Evolutionary conservation across 441 rosid genomes (phyloP).

Genomic region (Erodium moschatum): DNA sequence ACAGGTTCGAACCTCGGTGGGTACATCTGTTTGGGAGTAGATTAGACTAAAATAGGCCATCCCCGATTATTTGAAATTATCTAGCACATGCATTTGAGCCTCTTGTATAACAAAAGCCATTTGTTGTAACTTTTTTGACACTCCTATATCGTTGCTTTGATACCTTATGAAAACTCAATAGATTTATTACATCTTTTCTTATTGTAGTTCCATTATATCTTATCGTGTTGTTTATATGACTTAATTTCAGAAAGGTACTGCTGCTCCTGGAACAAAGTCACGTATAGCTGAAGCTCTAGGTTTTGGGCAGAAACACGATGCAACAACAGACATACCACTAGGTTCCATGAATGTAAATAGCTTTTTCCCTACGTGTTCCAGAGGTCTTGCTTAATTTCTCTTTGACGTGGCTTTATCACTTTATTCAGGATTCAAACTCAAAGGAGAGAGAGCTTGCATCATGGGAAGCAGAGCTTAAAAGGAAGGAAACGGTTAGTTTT

Average conservation of each 20-base stretch:
- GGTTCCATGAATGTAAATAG: conserved; percentile 57
- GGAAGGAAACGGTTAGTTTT: conserved; percentile 61
- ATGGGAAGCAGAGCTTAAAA: conserved; percentile 83
- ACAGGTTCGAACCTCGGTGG: no score
- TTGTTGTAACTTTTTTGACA: no score
- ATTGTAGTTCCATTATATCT: no score
- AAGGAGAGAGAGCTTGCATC: conserved; percentile 64
- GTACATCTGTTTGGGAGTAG: no score
- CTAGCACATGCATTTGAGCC: no score
- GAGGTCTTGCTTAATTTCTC: not conserved
- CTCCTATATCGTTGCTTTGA: no score
- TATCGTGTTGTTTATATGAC: not conserved
- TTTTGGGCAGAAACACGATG: conserved; percentile 56
- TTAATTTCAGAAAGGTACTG: conserved; percentile 40
- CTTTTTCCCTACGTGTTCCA: not conserved
- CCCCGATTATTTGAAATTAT: no score
- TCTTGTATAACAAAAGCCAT: no score
- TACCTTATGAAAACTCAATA: no score
- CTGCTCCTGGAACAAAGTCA: conserved; percentile 38
- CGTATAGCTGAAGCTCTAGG: conserved; percentile 46
- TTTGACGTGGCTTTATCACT: not conserved
- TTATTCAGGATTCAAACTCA: conserved; percentile 57
- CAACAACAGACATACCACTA: conserved; percentile 82
- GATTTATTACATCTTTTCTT: no score
- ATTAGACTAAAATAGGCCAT: no score